Percentiles rank a stretch among this genome's conserved stretches.
Evolutionary conservation across 768 basidiomycete species (phyloP).

Genomic region (Chlorophyllum brunneum): DNA sequence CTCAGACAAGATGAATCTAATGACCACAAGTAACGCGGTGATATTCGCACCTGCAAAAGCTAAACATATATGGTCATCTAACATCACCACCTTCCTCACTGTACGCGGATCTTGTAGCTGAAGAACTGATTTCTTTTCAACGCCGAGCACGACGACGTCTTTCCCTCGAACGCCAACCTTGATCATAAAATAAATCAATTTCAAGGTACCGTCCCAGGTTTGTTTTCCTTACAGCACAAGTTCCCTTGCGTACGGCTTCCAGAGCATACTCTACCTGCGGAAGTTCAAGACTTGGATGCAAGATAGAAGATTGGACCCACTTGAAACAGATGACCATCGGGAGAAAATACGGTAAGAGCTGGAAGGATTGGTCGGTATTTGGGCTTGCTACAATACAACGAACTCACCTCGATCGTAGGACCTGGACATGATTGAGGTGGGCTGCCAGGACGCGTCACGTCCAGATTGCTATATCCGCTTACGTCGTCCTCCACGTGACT

Average conservation of each 20-base stretch:
- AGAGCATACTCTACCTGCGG: conserved; percentile 94
- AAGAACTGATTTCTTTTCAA: conserved; percentile 97
- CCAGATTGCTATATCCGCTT: conserved; percentile 23
- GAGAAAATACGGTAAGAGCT: conserved; percentile 98
- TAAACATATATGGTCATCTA: conserved; percentile 96
- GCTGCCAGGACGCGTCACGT: conserved; percentile 46
- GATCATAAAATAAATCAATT: not conserved
- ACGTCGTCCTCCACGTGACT: conserved; percentile 20
- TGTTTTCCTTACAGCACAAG: conserved; percentile 73
- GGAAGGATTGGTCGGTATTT: not conserved
- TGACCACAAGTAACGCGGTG: conserved; percentile 1
- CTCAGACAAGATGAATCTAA: conserved; percentile 10
- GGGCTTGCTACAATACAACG: not conserved
- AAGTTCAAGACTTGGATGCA: conserved; percentile 12
- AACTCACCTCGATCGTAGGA: conserved; percentile 92
- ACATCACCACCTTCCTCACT: conserved; percentile 95
- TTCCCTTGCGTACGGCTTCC: conserved; percentile 97
- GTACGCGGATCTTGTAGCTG: conserved; percentile 98
- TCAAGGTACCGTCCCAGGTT: not conserved
- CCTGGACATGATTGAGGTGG: conserved; percentile 65
- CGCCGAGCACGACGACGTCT: conserved; percentile 92
- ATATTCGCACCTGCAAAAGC: conserved; percentile 85
- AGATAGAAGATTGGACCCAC: conserved; percentile 33
- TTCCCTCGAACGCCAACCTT: conserved; percentile 95
- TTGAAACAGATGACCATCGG: conserved; percentile 98